Base-by-base conservation (phyloP, 306 rosid genomes). In the Cicer chorassanicum region DNA sequence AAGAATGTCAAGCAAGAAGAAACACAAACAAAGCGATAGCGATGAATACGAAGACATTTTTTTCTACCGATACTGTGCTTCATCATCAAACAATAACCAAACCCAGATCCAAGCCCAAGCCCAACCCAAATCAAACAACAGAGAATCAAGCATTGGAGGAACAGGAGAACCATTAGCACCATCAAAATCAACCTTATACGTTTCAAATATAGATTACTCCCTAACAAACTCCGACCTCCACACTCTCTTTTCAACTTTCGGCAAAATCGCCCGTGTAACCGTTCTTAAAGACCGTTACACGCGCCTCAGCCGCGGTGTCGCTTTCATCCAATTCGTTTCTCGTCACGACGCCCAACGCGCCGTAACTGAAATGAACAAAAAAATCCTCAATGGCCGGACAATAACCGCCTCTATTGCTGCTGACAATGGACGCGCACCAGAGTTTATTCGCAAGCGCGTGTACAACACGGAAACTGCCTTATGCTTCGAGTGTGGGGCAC, bases 201-300 rank as follows among this genome's bases (percentile, higher is more conserved):
- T 87, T 11, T 91, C 98, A 13, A 93, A 93, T 84, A 14, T 91
- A 18, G 98, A 93, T 67, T 93, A 76, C 75, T 82, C 94, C 16
- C 88, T 93, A 62, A 93, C 97, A 14, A 93, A 93, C 84, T 91
- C 96, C 62, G 98, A 93, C 76, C 92, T 93, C 75, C 97, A 93
- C 75, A 89, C 92, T 2, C 96, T 93, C 65, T 93, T 91, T 86
- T 88, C 97, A 74, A 86, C 87, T 61, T 86, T 91, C 77, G 97
- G 98, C 48, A 85, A 85, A 61, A 73, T 93, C 67, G 97, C 97
- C 0, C 90, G 97, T n/a, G 97, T 93, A 55, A 88, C 98, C 1
- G 90, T 93, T 39, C 89, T 91, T 80, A 93, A 91, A 78, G 89
- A 93, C 80, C 93, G 98, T 68, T 63, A 36, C 72, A 91, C 98